Evolutionary conservation across 2,329 filamentous ascomycete genomes (phyloP), one percentile per base, ranked within the genome.

Genomic region (Beauveria brongniartii): DNA sequence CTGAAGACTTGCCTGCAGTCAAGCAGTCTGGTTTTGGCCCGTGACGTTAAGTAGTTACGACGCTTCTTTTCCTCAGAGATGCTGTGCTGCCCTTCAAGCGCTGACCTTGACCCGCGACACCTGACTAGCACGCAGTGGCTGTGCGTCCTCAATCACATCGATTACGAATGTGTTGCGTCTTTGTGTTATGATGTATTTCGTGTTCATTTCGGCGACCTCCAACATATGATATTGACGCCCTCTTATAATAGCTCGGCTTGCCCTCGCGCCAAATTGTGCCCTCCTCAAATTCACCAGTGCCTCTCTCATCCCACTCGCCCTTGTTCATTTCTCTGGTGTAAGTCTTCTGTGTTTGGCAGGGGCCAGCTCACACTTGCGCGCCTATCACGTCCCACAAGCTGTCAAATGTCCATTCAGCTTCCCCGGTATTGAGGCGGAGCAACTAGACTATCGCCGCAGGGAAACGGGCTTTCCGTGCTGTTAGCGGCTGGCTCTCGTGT

Each of bases 391-490:
- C 53, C 53, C 53, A 55, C 41, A 55, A 9, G 30, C 30, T n/a
- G 41, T 46, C 26, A 37, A 24, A 18, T n/a, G 41, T 46, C 26
- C 52, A 24, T 55, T 24, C 26, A 46, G 41, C 53, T 46, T 34
- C n/a, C n/a, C 53, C 26, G 24, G 46, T 37, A 47, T 55, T 55
- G 53, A 55, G 53, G 53, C 53, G 53, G 34, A 55, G 53, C 53
- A 46, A 22, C 14, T 28, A 34, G 46, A 18, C 53, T 46, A 55
- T 46, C 8, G 8, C 52, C 22, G 43, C 26, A 55, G 34, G 18
- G n/a, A 18, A 55, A 47, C 16, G 34, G 41, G 41, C 7, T 43
- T 43, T 34, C 30, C 30, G 30, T 34, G 10, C 10, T 34, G 40
- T n/a, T 9, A 24, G 37, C n/a, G 16, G 40, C 22, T 40, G 2